Evolutionary conservation across 805 yeast species (phyloP), one percentile per base, ranked within the genome.

Genomic region (Saturnispora galanensis): DNA sequence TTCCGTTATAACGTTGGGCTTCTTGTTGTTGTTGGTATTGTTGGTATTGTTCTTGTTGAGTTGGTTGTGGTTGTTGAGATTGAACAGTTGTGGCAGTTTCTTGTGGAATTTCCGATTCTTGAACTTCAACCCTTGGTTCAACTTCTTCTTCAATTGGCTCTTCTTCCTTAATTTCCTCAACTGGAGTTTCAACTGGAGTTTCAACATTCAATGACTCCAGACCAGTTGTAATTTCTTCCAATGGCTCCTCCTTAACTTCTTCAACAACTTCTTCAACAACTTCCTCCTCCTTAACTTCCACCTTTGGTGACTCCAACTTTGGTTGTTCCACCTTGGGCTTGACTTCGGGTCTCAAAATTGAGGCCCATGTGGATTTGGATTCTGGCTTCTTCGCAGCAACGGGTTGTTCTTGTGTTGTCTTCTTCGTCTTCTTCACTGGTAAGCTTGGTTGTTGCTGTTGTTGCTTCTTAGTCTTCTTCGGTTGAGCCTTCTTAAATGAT

Each of bases 41-140:
- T 68, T 57, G 64, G 66, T 45, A 62, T 59, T 17, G 55, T 48
- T 9, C 50, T 36, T 30, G 49, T 21, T 26, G 55, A 21, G 15
- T 56, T 41, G 29, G 59, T 45, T 18, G 59, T 43, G 47, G 61
- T 29, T 18, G 52, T 38, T 45, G 52, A 12, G 36, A 57, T 38
- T 37, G 54, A 13, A 54, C 36, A 31, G 53, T 18, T 38, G 57
- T 29, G 41, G 31, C 43, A 28, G 15, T 52, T 39, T 41, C 45
- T 21, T 42, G 50, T 41, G 46, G 49, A 16, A 34, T 8, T 21
- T 41, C 26, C n/a, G 31, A 18, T 12, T 16, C 21, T 21, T 6
- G 26, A 21, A 21, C 26, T 6, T 18, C 42, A 28, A 16, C 53
- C 43, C 39, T 45, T 21, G 42, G 50, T 41, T 47, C 50, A 16